A percentile compares a stretch with the other conserved stretches of the same genome.
Evolutionary conservation across 805 yeast species (phyloP).

Genomic region (Monosporozyma siamensis): DNA sequence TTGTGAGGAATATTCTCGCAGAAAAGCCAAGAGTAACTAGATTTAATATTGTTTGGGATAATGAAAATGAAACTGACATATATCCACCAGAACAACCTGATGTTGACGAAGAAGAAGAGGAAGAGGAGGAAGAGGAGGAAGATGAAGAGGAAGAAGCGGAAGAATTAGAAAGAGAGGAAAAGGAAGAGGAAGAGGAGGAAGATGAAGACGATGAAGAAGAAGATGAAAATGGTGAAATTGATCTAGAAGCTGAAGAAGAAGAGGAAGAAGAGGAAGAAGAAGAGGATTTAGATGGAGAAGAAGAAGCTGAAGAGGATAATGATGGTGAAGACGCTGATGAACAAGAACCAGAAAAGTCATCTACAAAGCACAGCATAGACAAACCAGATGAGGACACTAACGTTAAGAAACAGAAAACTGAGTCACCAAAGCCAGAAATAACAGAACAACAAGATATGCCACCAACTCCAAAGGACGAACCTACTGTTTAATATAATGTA

Average conservation of each 20-base stretch:
- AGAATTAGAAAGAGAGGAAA: slow-evolving; percentile 36
- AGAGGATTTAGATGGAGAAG: slow-evolving; percentile 1
- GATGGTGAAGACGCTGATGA: slow-evolving; percentile 10
- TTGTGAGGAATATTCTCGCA: slow-evolving; percentile 87
- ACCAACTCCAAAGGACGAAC: slow-evolving; percentile 23
- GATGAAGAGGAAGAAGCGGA: slow-evolving; percentile 45
- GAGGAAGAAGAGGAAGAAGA: slow-evolving; percentile 5
- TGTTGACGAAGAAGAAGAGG: slow-evolving; percentile 53
- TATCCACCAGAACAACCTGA: slow-evolving; percentile 74
- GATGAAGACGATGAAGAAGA: slow-evolving; percentile 14
- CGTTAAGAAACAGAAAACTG: slow-evolving; percentile 7
- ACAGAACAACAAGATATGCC: slow-evolving; percentile 7
- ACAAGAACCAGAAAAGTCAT: slow-evolving; percentile 7
- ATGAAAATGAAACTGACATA: slow-evolving; percentile 54
- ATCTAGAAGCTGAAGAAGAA: slow-evolving; percentile 4
- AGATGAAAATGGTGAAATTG: slow-evolving; percentile 3
- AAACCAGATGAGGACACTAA: neutral
- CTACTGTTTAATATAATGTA: no score
- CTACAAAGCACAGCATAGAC: slow-evolving; percentile 2
- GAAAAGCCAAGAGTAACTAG: slow-evolving; percentile 97
- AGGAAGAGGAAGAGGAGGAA: slow-evolving; percentile 26
- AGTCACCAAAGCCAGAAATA: slow-evolving; percentile 9
- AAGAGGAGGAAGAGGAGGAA: slow-evolving; percentile 54
- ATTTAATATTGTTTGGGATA: slow-evolving; percentile 95
- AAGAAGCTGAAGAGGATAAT: slow-evolving; percentile 9